Percentiles rank a stretch among this genome's conserved stretches.
phyloP scores from a whole-genome alignment of 2,329 filamentous ascomycete genomes.

The Leptoxyphium fumago region DNA sequence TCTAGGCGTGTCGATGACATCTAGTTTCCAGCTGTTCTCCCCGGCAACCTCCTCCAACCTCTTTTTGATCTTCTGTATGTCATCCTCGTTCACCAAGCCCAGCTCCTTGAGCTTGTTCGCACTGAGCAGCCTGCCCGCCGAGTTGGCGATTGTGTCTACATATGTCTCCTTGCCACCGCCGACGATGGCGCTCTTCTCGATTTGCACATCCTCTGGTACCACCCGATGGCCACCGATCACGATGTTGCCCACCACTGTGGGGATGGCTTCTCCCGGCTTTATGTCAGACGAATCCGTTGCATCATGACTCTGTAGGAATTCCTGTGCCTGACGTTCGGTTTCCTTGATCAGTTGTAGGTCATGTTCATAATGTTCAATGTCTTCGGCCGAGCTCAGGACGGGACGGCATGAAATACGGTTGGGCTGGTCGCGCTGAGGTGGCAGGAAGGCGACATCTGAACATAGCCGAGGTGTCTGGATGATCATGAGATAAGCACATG shows the following conservation, averaged over 20 bases:
- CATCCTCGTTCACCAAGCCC: constrained; percentile 51
- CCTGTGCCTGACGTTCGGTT: constrained; percentile 8
- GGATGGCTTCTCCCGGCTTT: constrained; percentile 8
- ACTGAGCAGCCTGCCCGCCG: constrained; percentile 36
- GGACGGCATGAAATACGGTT: constrained; percentile 64
- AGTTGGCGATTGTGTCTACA: constrained; percentile 36
- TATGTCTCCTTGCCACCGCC: constrained; percentile 39
- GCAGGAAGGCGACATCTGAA: constrained; percentile 72
- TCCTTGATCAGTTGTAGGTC: constrained; percentile 10
- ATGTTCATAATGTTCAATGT: constrained; percentile 17
- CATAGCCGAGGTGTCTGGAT: constrained; percentile 81
- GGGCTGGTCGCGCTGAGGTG: constrained; percentile 61
- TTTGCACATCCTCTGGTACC: constrained; percentile 39
- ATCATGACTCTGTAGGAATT: constrained; percentile 10
- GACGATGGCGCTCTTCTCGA: constrained; percentile 38
- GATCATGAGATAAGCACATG: constrained; percentile 86
- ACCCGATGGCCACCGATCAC: constrained; percentile 42
- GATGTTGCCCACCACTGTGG: constrained; percentile 40
- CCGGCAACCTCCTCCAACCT: constrained; percentile 55
- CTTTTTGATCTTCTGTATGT: constrained; percentile 54
- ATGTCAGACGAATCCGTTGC: constrained; percentile 14
- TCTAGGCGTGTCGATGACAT: constrained; percentile 57
- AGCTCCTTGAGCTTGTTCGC: constrained; percentile 39
- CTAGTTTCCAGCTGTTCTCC: constrained; percentile 63
- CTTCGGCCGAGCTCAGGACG: constrained; percentile 46